Evolutionary conservation across 768 basidiomycete genomes (phyloP).

Genomic region (Podaxis rugospora): DNA sequence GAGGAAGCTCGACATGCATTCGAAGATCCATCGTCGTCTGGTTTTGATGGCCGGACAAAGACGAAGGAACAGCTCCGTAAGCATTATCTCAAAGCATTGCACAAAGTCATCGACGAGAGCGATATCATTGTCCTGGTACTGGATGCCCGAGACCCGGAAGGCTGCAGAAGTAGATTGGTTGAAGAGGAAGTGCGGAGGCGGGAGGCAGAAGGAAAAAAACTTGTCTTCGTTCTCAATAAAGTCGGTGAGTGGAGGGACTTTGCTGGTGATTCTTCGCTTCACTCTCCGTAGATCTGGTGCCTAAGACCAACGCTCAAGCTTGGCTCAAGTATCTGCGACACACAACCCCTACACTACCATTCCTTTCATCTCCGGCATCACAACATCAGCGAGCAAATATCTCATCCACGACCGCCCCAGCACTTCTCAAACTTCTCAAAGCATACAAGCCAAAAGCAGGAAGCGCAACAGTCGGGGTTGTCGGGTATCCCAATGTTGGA

Average conservation of each 20-base stretch:
- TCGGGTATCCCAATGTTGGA: conserved; percentile 97
- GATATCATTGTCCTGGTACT: conserved; percentile 89
- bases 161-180: conserved; percentile 85
- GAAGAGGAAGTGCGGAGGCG: conserved; percentile 90
- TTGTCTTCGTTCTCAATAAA: conserved; percentile 96
- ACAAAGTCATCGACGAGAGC: conserved; percentile 91
- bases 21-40: conserved; percentile 28
- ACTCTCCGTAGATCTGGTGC: conserved; percentile 69
- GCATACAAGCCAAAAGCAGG: conserved; percentile 71
- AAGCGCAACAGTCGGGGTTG: conserved; percentile 83
- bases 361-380: conserved; percentile 73
- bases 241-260: conserved; percentile 57
- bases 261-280: neutral
- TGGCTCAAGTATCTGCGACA: conserved; percentile 94
- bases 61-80: conserved; percentile 68
- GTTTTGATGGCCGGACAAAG: conserved; percentile 25
- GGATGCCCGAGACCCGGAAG: conserved; percentile 94
- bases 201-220: conserved; percentile 84
- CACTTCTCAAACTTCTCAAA: conserved; percentile 78
- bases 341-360: conserved; percentile 88
- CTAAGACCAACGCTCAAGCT: conserved; percentile 78
- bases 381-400: conserved; percentile 79
- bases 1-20: conserved; percentile 16
- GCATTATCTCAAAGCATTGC: conserved; percentile 73
- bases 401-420: conserved; percentile 70